These are phyloP conservation scores for Dictyostelium firmibasis DNA, from an alignment of 78 protist genomes.

Conservation along the genomic window DNA sequence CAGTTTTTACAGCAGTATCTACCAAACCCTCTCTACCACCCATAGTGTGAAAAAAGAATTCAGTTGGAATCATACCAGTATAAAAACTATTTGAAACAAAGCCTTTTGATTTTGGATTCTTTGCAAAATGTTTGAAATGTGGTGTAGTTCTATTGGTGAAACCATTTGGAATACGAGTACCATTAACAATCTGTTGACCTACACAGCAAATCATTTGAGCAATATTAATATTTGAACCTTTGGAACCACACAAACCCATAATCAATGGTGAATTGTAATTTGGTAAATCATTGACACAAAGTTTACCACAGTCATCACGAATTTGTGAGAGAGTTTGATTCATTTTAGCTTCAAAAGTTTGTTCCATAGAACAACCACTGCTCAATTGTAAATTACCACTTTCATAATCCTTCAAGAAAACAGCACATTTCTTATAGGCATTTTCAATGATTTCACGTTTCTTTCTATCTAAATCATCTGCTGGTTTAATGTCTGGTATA, in stretches of 20 bases:
- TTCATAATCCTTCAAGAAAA: slow-evolving; percentile 78
- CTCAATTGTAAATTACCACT: slow-evolving; percentile 76
- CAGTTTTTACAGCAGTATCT: slow-evolving; percentile 99
- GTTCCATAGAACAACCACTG: slow-evolving; percentile 95
- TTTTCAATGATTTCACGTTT: slow-evolving; percentile 86
- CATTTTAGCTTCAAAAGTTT: slow-evolving; percentile 91
- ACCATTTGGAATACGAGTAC: slow-evolving; percentile 98
- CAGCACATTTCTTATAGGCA: slow-evolving; percentile 84
- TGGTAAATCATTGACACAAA: slow-evolving; percentile 91
- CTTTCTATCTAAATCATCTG: slow-evolving; percentile 31
- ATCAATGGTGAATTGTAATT: slow-evolving; percentile 94
- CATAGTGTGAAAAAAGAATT: slow-evolving; percentile 99
- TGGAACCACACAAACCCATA: slow-evolving; percentile 99
- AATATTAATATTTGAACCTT: slow-evolving; percentile 98
- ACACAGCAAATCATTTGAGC: slow-evolving; percentile 99
- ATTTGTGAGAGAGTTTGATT: slow-evolving; percentile 90
- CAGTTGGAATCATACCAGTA: slow-evolving; percentile 97
- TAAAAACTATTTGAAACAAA: slow-evolving; percentile 98
- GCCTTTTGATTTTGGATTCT: slow-evolving; percentile 95
- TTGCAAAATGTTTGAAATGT: slow-evolving; percentile 89
- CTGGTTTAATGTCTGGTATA: slow-evolving; percentile 96
- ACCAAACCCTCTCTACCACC: slow-evolving; percentile 98
- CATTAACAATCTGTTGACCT: slow-evolving; percentile 98
- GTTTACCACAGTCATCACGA: slow-evolving; percentile 95
- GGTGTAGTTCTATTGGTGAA: slow-evolving; percentile 98